Conservation (phyloP, 805 yeast genomes). For the Barnettozyma californica region DNA sequence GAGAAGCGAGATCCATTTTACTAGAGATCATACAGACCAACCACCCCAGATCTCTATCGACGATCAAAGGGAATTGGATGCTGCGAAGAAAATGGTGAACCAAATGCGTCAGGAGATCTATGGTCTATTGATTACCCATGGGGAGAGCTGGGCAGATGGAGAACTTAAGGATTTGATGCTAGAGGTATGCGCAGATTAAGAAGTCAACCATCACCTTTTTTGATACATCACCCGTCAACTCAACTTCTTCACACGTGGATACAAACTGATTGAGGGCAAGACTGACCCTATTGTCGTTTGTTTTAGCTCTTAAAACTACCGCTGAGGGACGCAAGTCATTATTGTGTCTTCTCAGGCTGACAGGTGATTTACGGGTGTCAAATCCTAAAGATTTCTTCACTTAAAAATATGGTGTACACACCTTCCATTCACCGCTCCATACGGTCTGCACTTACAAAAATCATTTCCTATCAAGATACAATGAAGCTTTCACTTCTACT, state of each 20-base stretch:
- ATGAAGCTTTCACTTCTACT: neutral
- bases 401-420: too few species aligned
- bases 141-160: neutral
- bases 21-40: conserved; percentile 7
- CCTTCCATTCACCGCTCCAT: too few species aligned
- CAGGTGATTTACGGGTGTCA: conserved; percentile 3
- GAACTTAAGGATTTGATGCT: neutral
- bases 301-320: too few species aligned
- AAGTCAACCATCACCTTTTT: neutral
- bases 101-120: conserved; percentile 1
- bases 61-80: neutral
- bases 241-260: too few species aligned
- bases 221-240: neutral
- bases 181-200: neutral
- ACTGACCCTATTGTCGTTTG: neutral
- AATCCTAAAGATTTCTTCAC: neutral
- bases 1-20: neutral
- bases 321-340: neutral
- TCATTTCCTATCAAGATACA: neutral
- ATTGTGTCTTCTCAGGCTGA: neutral
- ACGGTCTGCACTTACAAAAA: neutral
- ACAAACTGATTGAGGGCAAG: too few species aligned
- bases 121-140: neutral
- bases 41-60: neutral
- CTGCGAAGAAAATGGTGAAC: neutral